Base-by-base conservation (phyloP, 163 green algal genomes). In the Scenedesmus sp. region DNA sequence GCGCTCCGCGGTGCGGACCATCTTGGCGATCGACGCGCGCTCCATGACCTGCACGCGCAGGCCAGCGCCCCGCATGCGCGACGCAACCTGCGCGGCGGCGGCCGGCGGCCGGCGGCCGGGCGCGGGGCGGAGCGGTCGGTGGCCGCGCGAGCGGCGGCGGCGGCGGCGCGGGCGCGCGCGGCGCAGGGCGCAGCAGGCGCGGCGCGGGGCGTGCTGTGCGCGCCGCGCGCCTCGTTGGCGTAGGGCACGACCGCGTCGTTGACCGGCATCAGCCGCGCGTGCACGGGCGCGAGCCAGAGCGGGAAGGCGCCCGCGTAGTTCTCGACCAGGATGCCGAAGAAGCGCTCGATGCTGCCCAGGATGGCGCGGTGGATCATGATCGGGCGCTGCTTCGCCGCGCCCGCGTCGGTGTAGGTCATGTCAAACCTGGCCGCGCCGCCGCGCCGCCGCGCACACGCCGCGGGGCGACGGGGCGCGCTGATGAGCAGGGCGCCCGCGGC, bases 351-450 rank as follows among this genome's bases (percentile, higher is more conserved):
- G 1, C 92, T 98, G 34, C 96, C 96, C 70, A 99, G 94, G 82
- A 99, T 98, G 65, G 96, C 96, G 51, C 89, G 91, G 83, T 99
- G 96, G 78, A 99, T 98, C 96, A 99, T 99, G 89, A 99, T 99
- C 64, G 96, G 96, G 33, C 91, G 89, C 83, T 95, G 84, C 84
- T 91, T 91, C 11, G 60, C 66, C 62, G 87, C 86, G 39, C 94
- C 78, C 7, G 72, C 77, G 76, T 95, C 92, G 33, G 92, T 87
- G 83, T 99, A 99, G 28, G 85, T 69, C 84, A 97, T 93, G 70
- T 94, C 91, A 73, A 97, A 97, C 51, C 80, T 87, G n/a, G n/a
- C n/a, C n/a, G 73, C 3, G n/a, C n/a, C 24, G 26, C 3, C 4
- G 7, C 9, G 44, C 14, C 26, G 26, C 24, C 7, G 11, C 54